Evolutionary conservation across 1,139 yeast species (phyloP), one percentile per base, ranked within the genome.

Genomic region (Hyphopichia wangnamkhiaoensis): DNA sequence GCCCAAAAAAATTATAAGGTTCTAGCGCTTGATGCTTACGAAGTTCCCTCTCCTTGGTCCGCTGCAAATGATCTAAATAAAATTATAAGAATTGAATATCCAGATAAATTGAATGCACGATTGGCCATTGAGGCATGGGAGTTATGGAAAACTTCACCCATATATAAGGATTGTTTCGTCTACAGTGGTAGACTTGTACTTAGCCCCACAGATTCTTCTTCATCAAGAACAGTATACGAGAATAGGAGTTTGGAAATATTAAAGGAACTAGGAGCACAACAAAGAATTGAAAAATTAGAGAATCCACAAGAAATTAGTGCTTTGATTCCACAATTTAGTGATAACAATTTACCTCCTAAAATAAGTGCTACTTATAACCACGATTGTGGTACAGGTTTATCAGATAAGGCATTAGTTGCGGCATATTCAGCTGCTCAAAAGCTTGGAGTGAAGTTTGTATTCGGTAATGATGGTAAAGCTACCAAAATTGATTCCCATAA

Each of bases 11-110:
- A 40, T 15, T 41, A 43, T 24, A 45, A n/a, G 9, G 68, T 71
- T 5, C 44, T 53, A 1, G 63, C 65, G 0, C 47, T 74, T 19
- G 80, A 74, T 49, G 59, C 63, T 13, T 61, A 58, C 41, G 56
- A 63, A 15, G 63, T 71, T 1, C 79, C 79, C 7, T 73, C 79
- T 0, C 69, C 71, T 0, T 58, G 69, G 56, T 68, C 78, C 2
- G 80, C 79, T n/a, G 73, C 76, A 5, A 63, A 63, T 38, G 79
- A 74, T 47, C 57, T 63, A 43, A 74, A 74, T 50, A 74, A 74
- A 50, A 73, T 74, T 38, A 64, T 74, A n/a, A 57, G 78, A 40
- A 57, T 67, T 13, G 76, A 71, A 42, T 72, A 71, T 42, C 51
- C 59, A 16, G 69, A 68, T 40, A 39, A 47, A 4, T 47, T 61